phyloP scores from a whole-genome alignment of 192 early-diverging fungal species.

The Kappamyces sp. region DNA sequence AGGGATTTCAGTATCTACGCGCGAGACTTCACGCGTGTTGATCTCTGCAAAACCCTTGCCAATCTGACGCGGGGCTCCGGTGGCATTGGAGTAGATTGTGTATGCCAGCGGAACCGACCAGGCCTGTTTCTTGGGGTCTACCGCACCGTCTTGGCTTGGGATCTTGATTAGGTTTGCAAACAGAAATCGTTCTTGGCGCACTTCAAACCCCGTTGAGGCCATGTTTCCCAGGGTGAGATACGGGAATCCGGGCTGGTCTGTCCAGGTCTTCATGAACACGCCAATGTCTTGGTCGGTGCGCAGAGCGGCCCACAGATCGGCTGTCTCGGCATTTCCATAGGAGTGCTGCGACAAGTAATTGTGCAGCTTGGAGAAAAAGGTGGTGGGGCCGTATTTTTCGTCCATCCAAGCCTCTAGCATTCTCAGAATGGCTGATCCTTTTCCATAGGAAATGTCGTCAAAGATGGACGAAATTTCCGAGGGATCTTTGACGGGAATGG shows the following conservation, averaged over 20 bases:
- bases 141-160: background rate
- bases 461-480: slow-evolving; percentile 63
- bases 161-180: slow-evolving; percentile 10
- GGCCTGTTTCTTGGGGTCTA: background rate
- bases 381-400: slow-evolving; percentile 12
- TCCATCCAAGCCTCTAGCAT: slow-evolving; percentile 36
- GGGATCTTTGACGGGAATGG: slow-evolving; percentile 18
- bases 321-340: slow-evolving; percentile 75
- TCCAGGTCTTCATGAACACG: slow-evolving; percentile 35
- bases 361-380: slow-evolving; percentile 20
- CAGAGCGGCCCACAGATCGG: slow-evolving; percentile 77
- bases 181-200: background rate
- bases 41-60: slow-evolving; percentile 8
- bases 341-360: slow-evolving; percentile 65
- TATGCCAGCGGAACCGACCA: slow-evolving; percentile 13
- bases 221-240: slow-evolving; percentile 9
- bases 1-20: background rate
- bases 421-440: slow-evolving; percentile 74
- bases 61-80: background rate
- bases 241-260: slow-evolving; percentile 34
- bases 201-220: background rate
- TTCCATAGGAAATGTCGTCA: slow-evolving; percentile 79
- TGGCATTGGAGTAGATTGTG: slow-evolving; percentile 9
- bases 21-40: background rate
- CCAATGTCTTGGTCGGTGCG: slow-evolving; percentile 19